These are phyloP conservation scores for Fusarium stilboides DNA, from an alignment of 2,329 filamentous ascomycete genomes.

Conservation along the genomic window DNA sequence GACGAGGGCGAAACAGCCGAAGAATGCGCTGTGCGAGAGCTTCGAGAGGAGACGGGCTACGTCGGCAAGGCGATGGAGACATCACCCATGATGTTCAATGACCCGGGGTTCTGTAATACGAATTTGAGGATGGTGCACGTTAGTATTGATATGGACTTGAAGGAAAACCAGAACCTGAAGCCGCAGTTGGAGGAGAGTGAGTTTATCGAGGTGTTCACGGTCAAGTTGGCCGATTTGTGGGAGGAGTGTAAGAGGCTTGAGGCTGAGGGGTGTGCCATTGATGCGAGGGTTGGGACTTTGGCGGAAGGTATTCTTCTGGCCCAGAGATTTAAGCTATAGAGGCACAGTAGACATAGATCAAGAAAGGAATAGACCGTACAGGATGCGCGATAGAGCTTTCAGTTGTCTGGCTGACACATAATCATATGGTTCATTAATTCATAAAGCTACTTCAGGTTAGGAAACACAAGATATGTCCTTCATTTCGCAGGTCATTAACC, in stretches of 20 bases:
- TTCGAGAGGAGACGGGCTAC: constrained; percentile 78
- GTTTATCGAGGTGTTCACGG: constrained; percentile 84
- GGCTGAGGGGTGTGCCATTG: constrained; percentile 81
- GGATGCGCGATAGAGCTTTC: too few species aligned
- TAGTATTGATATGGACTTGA: constrained; percentile 76
- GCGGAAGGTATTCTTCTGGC: constrained; percentile 85
- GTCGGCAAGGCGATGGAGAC: constrained; percentile 69
- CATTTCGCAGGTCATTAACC: too few species aligned
- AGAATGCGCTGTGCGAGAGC: constrained; percentile 73
- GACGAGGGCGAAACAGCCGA: constrained; percentile 74
- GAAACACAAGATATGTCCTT: too few species aligned
- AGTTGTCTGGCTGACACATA: too few species aligned
- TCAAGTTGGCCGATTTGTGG: constrained; percentile 76
- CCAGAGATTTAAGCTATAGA: constrained; percentile 66
- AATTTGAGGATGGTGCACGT: constrained; percentile 81
- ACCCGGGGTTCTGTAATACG: constrained; percentile 77
- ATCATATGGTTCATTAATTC: too few species aligned
- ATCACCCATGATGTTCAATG: constrained; percentile 78
- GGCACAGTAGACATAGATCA: background rate
- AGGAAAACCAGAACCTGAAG: constrained; percentile 78
- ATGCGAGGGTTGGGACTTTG: constrained; percentile 82
- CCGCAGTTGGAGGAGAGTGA: constrained; percentile 83
- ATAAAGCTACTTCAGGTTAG: too few species aligned
- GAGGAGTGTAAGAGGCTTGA: constrained; percentile 77
- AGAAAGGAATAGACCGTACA: background rate